A percentile compares a stretch with the other conserved stretches of the same genome.
These are phyloP conservation scores for Neoboletus brunneissimus DNA, from an alignment of 768 basidiomycete species.

Conservation along the genomic window DNA sequence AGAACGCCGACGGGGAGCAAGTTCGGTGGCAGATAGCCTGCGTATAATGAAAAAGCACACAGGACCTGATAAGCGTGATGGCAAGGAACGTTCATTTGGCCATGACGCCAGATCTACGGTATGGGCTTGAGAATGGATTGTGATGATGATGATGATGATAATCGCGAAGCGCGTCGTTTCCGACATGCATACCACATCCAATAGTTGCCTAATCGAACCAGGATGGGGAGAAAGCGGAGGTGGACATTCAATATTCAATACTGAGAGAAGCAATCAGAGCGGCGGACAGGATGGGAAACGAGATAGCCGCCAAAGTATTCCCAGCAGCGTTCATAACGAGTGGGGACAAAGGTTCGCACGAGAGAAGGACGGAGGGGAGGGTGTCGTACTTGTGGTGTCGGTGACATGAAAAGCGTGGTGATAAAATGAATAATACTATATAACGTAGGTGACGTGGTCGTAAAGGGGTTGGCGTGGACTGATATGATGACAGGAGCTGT, in stretches of 20 bases:
- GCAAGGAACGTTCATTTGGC: conserved; percentile 13
- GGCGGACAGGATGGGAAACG: conserved; percentile 11
- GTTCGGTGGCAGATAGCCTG: conserved; percentile 9
- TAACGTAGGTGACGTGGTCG: conserved; percentile 15
- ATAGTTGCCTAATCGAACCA: conserved; percentile 17
- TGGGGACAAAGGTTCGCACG: too few species aligned
- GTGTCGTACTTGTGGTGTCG: not conserved
- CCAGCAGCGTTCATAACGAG: conserved; percentile 8
- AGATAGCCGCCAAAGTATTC: conserved; percentile 14
- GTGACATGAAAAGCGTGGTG: conserved; percentile 16
- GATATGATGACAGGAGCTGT: conserved; percentile 22
- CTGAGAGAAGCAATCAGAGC: conserved; percentile 5
- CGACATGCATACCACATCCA: not conserved
- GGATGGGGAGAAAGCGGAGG: conserved; percentile 8
- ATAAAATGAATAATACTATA: conserved; percentile 15
- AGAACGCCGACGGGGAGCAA: conserved; percentile 3
- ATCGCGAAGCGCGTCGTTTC: conserved; percentile 16
- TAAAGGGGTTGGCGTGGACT: conserved; percentile 11
- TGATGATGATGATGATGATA: conserved; percentile 14
- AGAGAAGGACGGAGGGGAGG: not conserved
- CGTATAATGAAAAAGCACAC: conserved; percentile 14
- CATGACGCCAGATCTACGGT: conserved; percentile 18
- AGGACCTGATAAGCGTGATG: conserved; percentile 10
- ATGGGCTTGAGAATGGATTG: conserved; percentile 14
- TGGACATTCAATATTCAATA: conserved; percentile 6